Evolutionary conservation across 371 early-diverging fungal species (phyloP), one percentile per base, ranked within the genome.

Genomic region (Blyttiomyces sp.): DNA sequence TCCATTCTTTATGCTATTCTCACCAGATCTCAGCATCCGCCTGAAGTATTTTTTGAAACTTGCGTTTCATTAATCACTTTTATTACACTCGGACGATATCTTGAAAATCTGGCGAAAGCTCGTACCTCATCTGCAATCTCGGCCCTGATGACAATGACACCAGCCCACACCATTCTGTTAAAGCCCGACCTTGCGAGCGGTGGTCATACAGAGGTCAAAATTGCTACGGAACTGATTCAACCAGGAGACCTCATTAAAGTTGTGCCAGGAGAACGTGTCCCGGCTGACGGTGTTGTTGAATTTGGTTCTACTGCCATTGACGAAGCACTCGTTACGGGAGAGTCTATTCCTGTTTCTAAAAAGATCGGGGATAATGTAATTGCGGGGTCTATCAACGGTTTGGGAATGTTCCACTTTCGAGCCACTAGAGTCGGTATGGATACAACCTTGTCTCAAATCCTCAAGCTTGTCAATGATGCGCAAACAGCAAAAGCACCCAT

Each of bases 241-340:
- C 75, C 77, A 7, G 89, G 87, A 45, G 97, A 96, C 68, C 58
- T 86, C 6, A 71, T 96, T 63, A 89, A 90, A 64, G 80, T 96
- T 36, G 71, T 92, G 3, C 96, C 98, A 1, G 95, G 96, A 27
- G 95, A 96, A 68, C 90, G 92, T 53, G 76, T 97, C 28, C 94
- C 97, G 2, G 85, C 92, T 0, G 99, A 99, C 71, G 97, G 95
- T n/a, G 61, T 79, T 0, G 77, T 99, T 6, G 70, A 86, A n/a
- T 75, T 72, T 16, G 99, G 99, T 3, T 49, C 72, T 13, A 53
- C 50, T 49, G 49, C 48, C 28, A 85, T 98, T 6, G 98, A 99
- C 75, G 99, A 99, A 76, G 90, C 94, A 51, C 92, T 98, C 77
- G 87, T 99, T 0, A 99, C 99, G 0, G 99, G 99, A 35, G 99